phyloP scores from a whole-genome alignment of 1,284 basidiomycete genomes.

The Phellopilus nigrolimitatus region DNA sequence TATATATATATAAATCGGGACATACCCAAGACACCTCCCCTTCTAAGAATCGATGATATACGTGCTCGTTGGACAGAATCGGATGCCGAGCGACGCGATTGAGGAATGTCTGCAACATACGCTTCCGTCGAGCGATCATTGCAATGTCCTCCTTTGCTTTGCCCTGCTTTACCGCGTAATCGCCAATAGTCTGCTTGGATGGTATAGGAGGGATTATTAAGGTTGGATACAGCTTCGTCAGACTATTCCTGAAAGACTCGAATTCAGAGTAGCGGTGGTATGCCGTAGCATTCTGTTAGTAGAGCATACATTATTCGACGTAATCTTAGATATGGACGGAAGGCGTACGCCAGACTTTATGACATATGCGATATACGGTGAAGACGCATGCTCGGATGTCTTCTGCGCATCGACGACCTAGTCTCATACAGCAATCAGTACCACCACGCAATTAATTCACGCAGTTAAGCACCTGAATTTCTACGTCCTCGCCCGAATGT shows the following conservation, averaged over 20 bases:
- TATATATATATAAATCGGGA: too few relatives aligned
- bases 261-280: conserved; percentile 97
- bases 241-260: conserved; percentile 82
- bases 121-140: conserved; percentile 87
- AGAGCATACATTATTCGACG: conserved; percentile 15
- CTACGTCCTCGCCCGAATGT: conserved; percentile 75
- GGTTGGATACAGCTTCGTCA: conserved; percentile 90
- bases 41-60: conserved; percentile 93
- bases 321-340: background rate
- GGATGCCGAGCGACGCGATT: conserved; percentile 88
- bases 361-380: conserved; percentile 93
- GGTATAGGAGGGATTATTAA: conserved; percentile 98
- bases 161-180: conserved; percentile 95
- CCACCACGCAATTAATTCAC: conserved; percentile 4
- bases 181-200: conserved; percentile 91
- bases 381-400: conserved; percentile 80
- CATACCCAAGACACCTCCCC: conserved; percentile 93
- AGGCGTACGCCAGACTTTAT: conserved; percentile 82
- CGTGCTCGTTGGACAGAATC: conserved; percentile 89
- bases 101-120: conserved; percentile 94
- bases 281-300: conserved; percentile 68
- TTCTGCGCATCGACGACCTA: conserved; percentile 95
- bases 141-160: conserved; percentile 96
- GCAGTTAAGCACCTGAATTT: conserved; percentile 56
- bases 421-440: conserved; percentile 4